Base-by-base conservation (phyloP, 2,329 filamentous ascomycete genomes). In the Aspergillus sp. region DNA sequence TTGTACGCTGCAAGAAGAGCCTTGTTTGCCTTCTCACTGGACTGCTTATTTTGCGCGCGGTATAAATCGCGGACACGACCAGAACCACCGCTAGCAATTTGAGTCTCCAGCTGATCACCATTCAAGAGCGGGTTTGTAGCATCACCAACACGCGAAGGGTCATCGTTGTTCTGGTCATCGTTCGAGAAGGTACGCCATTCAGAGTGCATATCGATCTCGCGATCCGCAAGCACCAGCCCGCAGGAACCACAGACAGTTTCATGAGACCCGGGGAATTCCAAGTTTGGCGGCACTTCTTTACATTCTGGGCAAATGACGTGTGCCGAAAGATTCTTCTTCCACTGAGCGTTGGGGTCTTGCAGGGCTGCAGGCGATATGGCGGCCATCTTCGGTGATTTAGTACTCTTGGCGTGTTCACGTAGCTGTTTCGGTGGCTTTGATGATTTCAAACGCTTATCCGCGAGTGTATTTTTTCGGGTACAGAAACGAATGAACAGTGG, bases 141-240 rank as follows among this genome's bases (percentile, higher is more conserved):
- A 67, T 98, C 95, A 80, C 95, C 95, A 64, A 99, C 93, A 91
- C 95, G 95, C 58, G 92, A 97, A 4, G 96, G 95, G 66, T 99
- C 95, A 68, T 98, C 96, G 70, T 90, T 93, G 70, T 91, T 91
- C 75, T 96, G 91, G 73, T 99, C 96, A 71, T 99, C 95, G 73
- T 98, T 98, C 72, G 93, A 92, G 78, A 99, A 99, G 1, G 95
- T 99, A 73, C 95, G 91, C 95, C 95, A 99, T 79, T 99, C 95
- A 48, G 92, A 96, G 61, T 96, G 89, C 60, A 91, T 96, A 73
- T 99, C 96, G 70, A 99, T 93, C 73, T 95, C 92, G 64, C 91
- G 89, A 70, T 93, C 90, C 59, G 90, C 89, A 30, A 99, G 84
- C 5, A 99, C 95, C 34, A 97, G 82, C 39, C 95, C 95, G 70